Evolutionary conservation across 139 green algal species (phyloP).

Genomic region (Tetradesmus obliquus): DNA sequence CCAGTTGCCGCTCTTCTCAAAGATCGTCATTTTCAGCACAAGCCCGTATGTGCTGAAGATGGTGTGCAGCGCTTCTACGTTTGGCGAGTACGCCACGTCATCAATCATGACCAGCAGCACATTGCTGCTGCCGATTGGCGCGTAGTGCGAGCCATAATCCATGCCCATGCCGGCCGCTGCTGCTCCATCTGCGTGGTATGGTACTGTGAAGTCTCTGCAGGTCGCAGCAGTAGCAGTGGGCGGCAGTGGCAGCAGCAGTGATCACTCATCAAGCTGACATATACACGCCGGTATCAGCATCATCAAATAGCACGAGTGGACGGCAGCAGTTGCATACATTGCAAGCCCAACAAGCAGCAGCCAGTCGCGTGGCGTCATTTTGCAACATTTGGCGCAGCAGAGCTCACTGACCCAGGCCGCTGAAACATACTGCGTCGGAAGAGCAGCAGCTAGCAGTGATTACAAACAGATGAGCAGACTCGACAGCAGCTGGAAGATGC

Average conservation of each 20-base stretch:
- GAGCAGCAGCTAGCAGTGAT: background rate
- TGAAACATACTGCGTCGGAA: background rate
- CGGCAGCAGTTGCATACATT: no score
- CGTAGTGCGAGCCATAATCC: background rate
- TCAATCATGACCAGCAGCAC: conserved; percentile 28
- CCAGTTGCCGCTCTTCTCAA: conserved; percentile 14
- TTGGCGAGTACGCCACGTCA: conserved; percentile 41
- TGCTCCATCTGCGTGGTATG: background rate
- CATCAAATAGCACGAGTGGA: no score
- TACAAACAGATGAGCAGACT: background rate
- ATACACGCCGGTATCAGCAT: no score
- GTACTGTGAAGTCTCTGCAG: conserved; percentile 28
- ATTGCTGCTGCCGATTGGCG: conserved; percentile 7
- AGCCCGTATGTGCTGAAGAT: conserved; percentile 36
- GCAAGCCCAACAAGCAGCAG: no score
- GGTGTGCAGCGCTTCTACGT: conserved; percentile 33
- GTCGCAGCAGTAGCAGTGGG: background rate
- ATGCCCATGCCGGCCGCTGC: conserved; percentile 10
- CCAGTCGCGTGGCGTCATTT: background rate
- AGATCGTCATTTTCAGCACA: conserved; percentile 24
- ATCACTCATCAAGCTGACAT: no score
- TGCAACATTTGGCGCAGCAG: background rate
- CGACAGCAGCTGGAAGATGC: background rate
- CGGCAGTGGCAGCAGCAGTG: background rate
- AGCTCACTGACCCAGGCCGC: background rate